Evolutionary conservation across 2,329 filamentous ascomycete genomes (phyloP), one percentile per base, ranked within the genome.

Genomic region (Microcyclosporella mali): DNA sequence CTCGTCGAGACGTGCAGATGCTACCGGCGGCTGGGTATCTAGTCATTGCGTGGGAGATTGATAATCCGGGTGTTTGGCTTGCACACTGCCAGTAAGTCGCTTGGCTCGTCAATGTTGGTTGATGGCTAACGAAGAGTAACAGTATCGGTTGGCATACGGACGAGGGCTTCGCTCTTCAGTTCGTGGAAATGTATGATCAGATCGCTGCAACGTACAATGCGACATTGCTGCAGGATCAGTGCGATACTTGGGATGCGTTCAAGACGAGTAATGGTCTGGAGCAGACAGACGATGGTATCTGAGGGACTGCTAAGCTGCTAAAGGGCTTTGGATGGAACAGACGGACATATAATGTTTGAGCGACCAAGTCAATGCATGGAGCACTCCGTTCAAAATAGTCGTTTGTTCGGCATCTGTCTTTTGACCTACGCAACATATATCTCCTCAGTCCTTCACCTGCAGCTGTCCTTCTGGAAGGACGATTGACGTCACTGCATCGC

Each of bases 21-120:
- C 50, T 64, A 33, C 60, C 62, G 2, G 59, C 50, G 14, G 46
- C 50, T 11, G 61, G 62, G 11, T 62, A 58, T 39, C 45, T 63
- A 6, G 60, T 63, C 4, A 48, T 63, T 33, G 60, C 58, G 6
- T 63, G 62, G 50, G 38, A 49, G 15, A 55, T 58, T 8, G 60
- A 64, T 37, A 65, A 65, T 27, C 60, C 62, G 12, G 60, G 59
- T 16, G 56, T 50, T 3, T 64, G 61, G 61, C 39, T 59, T 12
- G 51, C 47, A 19, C 49, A 51, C 40, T 58, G 58, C 21, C 57
- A 60, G 46, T 48, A 33, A 39, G 43, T 45, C 21, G 4, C 6
- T 3, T 8, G 25, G 25, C 42, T 37, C 17, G 15, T 18, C 34
- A 16, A 25, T 28, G n/a, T 11, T 28, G 17, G 21, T 15, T 27